These are phyloP conservation scores for Coniophora puteana DNA, from an alignment of 1,284 basidiomycete genomes.

Conservation along the genomic window DNA sequence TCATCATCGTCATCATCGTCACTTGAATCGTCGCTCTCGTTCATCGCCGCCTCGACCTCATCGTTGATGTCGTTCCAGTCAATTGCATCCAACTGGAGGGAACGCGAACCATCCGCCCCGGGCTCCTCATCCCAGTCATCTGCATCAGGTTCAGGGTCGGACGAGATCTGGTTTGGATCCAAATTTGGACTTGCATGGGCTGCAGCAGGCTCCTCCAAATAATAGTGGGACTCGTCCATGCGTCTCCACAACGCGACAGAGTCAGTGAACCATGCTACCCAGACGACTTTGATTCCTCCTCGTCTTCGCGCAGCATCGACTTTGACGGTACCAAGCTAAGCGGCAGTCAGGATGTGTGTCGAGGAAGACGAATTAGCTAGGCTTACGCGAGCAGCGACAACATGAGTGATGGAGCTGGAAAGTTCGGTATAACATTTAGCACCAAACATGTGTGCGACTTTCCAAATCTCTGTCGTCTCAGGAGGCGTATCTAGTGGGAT, in stretches of 20 bases:
- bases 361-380: slow-evolving; percentile 9
- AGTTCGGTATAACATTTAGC: slow-evolving; percentile 77
- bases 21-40: slow-evolving; percentile 76
- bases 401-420: slow-evolving; percentile 74
- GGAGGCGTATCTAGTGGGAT: slow-evolving; percentile 84
- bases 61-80: slow-evolving; percentile 81
- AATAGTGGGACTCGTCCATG: slow-evolving; percentile 70
- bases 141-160: slow-evolving; percentile 60
- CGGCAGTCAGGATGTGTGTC: not conserved
- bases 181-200: slow-evolving; percentile 44
- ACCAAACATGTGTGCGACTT: slow-evolving; percentile 84
- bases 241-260: slow-evolving; percentile 79
- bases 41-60: slow-evolving; percentile 85
- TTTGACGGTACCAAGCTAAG: slow-evolving; percentile 86
- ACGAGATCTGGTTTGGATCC: slow-evolving; percentile 55
- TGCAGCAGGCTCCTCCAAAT: slow-evolving; percentile 49
- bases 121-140: slow-evolving; percentile 62
- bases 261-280: slow-evolving; percentile 86
- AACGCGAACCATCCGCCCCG: slow-evolving; percentile 20
- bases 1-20: slow-evolving; percentile 40
- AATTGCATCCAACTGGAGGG: slow-evolving; percentile 50
- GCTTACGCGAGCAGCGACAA: slow-evolving; percentile 84
- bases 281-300: slow-evolving; percentile 77
- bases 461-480: slow-evolving; percentile 86
- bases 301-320: slow-evolving; percentile 75